Evolutionary conservation across 1,284 basidiomycete genomes (phyloP), one percentile per base, ranked within the genome.

Genomic region (Cystobasidium sp.): DNA sequence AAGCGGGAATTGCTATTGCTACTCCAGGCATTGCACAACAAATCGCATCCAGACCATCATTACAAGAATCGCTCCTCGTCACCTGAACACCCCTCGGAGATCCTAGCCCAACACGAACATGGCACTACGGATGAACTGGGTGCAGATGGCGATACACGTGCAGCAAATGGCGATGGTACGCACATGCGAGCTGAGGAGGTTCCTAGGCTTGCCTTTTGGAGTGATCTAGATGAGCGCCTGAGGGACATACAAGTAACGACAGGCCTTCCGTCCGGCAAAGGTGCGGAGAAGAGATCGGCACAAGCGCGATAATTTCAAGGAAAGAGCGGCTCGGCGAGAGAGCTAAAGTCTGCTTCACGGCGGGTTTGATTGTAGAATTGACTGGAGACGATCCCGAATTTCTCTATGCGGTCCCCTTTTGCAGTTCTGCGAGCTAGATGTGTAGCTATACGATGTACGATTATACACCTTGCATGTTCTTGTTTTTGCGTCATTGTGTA

Each of bases 121-220:
- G 69, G 61, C 53, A 18, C 12, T 20, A 39, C 49, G 49, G 64
- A 67, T 16, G 64, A 67, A 43, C 4, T 52, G 22, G 69, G 61
- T 46, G 59, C 44, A 22, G n/a, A 43, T 43, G n/a, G 22, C 1
- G 8, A 18, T 20, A 55, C 46, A 8, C 37, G 68, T 7, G 68
- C 53, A 4, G 24, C 43, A 7, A 61, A 47, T 18, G 55, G 43
- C 16, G 53, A 71, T 44, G 55, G 39, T 41, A 43, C 49, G 18
- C 49, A 53, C 53, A 31, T 24, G 20, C 16, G 12, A 9, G 61
- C n/a, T 6, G 61, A 47, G 20, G 22, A 18, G 10, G 43, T 31
- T n/a, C 69, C 58, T 20, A 44, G 69, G 6, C 39, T 71, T 14
- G 61, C 58, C 16, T 71, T 71, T 37, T 64, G 61, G 59, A 39